Evolutionary conservation across 1,284 basidiomycete species (phyloP).

Genomic region (Boletellus dicymbophilus): DNA sequence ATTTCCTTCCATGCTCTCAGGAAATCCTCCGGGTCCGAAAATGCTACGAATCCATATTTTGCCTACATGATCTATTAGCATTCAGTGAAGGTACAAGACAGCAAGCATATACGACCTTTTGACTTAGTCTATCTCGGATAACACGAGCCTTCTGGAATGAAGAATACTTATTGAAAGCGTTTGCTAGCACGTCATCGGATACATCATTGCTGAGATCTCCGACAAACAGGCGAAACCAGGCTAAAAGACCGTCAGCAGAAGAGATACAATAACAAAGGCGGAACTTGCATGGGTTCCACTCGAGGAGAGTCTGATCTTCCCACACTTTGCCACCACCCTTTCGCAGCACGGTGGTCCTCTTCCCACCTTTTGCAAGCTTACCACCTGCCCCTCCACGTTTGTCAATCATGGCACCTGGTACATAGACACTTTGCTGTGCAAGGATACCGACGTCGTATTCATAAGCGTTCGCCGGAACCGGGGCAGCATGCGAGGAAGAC

Average conservation of each 20-base stretch:
- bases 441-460: conserved; percentile 88
- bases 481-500: conserved; percentile 67
- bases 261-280: background rate
- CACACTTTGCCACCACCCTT: conserved; percentile 96
- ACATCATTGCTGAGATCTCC: conserved; percentile 99
- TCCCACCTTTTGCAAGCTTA: conserved; percentile 87
- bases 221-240: conserved; percentile 98
- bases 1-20: conserved; percentile 99
- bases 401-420: conserved; percentile 85
- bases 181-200: conserved; percentile 89
- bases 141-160: conserved; percentile 96
- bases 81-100: background rate
- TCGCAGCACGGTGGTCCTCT: conserved; percentile 90
- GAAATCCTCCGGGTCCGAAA: conserved; percentile 98
- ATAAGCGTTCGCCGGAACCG: conserved; percentile 87
- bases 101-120: conserved; percentile 59
- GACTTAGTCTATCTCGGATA: conserved; percentile 88
- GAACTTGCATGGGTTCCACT: conserved; percentile 94
- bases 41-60: conserved; percentile 97
- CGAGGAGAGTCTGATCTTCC: conserved; percentile 96
- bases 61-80: conserved; percentile 53
- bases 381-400: conserved; percentile 83
- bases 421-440: conserved; percentile 86
- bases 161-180: conserved; percentile 91
- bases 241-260: conserved; percentile 40